These are phyloP conservation scores for Scleromitrula shiraiana DNA, from an alignment of 2,329 filamentous ascomycete genomes.

Conservation along the genomic window DNA sequence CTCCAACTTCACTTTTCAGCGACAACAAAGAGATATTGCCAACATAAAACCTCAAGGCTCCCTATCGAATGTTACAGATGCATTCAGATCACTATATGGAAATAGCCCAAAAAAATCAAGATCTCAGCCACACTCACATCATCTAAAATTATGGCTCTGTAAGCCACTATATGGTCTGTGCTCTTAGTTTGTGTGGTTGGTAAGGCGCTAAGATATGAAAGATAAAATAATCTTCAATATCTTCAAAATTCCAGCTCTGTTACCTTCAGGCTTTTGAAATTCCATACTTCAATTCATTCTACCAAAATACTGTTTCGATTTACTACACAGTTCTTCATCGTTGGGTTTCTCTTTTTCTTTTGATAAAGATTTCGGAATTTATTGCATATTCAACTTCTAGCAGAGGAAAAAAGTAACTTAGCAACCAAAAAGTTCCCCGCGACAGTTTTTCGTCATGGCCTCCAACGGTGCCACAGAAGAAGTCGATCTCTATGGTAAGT, in stretches of 20 bases:
- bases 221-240: not conserved
- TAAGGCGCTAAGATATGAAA: not conserved
- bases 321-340: not conserved
- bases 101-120: not conserved
- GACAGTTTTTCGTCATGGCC: slow-evolving; percentile 22
- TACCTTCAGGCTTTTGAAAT: no score
- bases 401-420: not conserved
- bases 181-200: not conserved
- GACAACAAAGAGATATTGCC: not conserved
- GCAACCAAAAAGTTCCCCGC: not conserved
- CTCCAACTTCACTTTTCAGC: not conserved
- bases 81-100: no score
- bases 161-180: not conserved
- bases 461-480: slow-evolving; percentile 29
- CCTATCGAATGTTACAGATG: no score
- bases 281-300: not conserved
- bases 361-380: no score
- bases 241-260: not conserved
- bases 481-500: slow-evolving; percentile 55
- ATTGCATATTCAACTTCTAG: not conserved
- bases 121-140: not conserved
- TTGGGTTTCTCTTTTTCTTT: no score
- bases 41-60: no score
- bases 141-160: no score
- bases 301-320: no score